Evolutionary conservation across 805 yeast species (phyloP).

Genomic region (Dipodascus geniculatus): DNA sequence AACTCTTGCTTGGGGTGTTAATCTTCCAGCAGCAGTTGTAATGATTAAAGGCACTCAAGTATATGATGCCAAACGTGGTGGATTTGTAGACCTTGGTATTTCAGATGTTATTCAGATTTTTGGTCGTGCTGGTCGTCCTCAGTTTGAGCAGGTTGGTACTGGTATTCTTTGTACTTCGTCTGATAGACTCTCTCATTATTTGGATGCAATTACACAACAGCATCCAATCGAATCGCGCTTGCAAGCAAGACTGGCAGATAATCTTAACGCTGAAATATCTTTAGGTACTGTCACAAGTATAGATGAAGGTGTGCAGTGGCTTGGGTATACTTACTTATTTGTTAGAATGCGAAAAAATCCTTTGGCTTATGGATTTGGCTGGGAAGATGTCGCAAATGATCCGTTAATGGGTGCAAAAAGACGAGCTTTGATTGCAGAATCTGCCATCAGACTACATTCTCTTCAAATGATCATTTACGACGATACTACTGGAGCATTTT

Average conservation of each 20-base stretch:
- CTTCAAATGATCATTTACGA: slow-evolving; percentile 92
- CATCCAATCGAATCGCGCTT: slow-evolving; percentile 90
- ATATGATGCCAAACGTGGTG: slow-evolving; percentile 90
- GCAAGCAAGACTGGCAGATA: slow-evolving; percentile 71
- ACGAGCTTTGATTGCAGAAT: slow-evolving; percentile 59
- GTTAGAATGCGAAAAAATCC: slow-evolving; percentile 95
- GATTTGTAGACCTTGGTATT: slow-evolving; percentile 84
- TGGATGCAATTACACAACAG: slow-evolving; percentile 83
- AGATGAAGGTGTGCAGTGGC: slow-evolving; percentile 92
- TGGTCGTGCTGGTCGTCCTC: slow-evolving; percentile 99
- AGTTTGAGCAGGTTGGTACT: slow-evolving; percentile 82
- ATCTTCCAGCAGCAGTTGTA: slow-evolving; percentile 95
- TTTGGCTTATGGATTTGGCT: slow-evolving; percentile 78
- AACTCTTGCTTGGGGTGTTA: slow-evolving; percentile 99
- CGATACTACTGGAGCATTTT: slow-evolving; percentile 66
- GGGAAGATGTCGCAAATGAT: slow-evolving; percentile 77
- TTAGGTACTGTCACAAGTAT: slow-evolving; percentile 90
- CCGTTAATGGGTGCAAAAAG: slow-evolving; percentile 67
- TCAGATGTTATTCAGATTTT: slow-evolving; percentile 96
- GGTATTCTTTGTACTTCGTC: slow-evolving; percentile 80
- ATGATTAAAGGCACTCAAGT: slow-evolving; percentile 94
- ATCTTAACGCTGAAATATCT: slow-evolving; percentile 91
- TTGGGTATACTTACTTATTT: slow-evolving; percentile 91
- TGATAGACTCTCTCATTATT: slow-evolving; percentile 76
- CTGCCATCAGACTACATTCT: slow-evolving; percentile 74